Evolutionary conservation across 2,329 filamentous ascomycete genomes (phyloP).

Genomic region (Alternaria tenuissima): DNA sequence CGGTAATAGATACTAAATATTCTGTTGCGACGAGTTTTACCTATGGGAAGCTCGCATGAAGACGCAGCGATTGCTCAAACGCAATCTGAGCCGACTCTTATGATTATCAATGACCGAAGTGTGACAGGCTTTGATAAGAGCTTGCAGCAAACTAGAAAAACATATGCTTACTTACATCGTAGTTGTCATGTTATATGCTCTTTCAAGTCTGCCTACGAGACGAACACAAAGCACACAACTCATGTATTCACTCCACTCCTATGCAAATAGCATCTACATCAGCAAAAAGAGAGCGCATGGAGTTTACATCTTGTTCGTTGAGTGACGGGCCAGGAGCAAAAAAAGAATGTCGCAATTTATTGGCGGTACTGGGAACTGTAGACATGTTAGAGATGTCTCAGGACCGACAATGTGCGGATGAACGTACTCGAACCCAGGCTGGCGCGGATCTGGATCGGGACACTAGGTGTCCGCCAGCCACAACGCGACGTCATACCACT

Average conservation of each 20-base stretch:
- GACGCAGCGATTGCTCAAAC: not conserved
- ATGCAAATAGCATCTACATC: too few relatives aligned
- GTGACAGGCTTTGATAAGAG: not conserved
- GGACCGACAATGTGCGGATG: slow-evolving; percentile 23
- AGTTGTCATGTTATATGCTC: too few relatives aligned
- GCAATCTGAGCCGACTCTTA: not conserved
- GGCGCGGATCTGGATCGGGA: slow-evolving; percentile 45
- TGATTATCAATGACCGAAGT: not conserved
- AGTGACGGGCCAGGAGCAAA: slow-evolving; percentile 11
- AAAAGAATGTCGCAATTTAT: slow-evolving; percentile 28
- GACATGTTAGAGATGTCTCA: slow-evolving; percentile 33
- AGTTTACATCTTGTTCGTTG: not conserved
- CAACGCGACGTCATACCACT: slow-evolving; percentile 54
- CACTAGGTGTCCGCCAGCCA: slow-evolving; percentile 40
- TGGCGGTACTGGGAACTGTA: slow-evolving; percentile 48
- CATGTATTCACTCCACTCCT: not conserved
- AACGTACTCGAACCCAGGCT: slow-evolving; percentile 50
- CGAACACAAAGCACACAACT: too few relatives aligned
- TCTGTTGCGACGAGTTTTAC: not conserved
- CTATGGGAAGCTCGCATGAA: not conserved
- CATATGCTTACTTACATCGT: too few relatives aligned
- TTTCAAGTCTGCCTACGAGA: too few relatives aligned
- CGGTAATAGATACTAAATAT: too few relatives aligned
- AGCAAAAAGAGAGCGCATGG: not conserved
- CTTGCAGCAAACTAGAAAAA: not conserved